Evolutionary conservation across 352 stramenopile genomes (phyloP).

Genomic region (Phytophthora idaei): DNA sequence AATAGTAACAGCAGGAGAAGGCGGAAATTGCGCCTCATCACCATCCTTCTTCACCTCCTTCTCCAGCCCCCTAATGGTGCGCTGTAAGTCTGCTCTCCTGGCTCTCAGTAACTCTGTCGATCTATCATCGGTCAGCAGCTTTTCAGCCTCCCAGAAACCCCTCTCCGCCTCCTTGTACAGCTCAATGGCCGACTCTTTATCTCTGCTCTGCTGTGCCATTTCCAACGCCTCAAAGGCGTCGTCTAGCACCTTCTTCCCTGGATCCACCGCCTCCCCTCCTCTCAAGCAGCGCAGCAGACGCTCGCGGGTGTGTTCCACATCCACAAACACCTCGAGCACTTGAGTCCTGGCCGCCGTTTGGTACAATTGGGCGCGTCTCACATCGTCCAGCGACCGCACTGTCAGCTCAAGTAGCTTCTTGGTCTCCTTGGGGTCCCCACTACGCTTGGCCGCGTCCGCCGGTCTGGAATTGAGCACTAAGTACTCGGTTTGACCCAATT

Average conservation of each 20-base stretch:
- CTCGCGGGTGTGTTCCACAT: constrained; percentile 32
- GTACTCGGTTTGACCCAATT: constrained; percentile 27
- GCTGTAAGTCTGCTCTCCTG: constrained; percentile 42
- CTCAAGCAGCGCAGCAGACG: constrained; percentile 24
- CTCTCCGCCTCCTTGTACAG: constrained; percentile 44
- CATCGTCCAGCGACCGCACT: constrained; percentile 48
- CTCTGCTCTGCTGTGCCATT: constrained; percentile 29
- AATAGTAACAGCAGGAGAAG: not conserved
- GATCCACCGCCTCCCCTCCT: not conserved
- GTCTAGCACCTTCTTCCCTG: constrained; percentile 39
- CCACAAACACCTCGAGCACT: constrained; percentile 49
- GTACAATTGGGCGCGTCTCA: constrained; percentile 44
- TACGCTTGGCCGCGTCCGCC: constrained; percentile 21
- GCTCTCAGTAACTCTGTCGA: constrained; percentile 40
- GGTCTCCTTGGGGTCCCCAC: constrained; percentile 28
- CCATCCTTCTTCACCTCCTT: not conserved
- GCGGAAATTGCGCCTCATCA: not conserved
- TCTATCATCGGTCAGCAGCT: constrained; percentile 45
- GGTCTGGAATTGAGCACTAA: constrained; percentile 30
- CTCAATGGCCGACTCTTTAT: constrained; percentile 18
- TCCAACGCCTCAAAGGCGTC: constrained; percentile 46
- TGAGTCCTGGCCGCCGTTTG: constrained; percentile 47
- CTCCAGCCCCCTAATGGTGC: constrained; percentile 33
- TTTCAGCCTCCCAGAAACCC: constrained; percentile 40
- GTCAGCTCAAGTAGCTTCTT: constrained; percentile 44